These are phyloP conservation scores for Podospora pseudoanserina DNA, from an alignment of 495 filamentous ascomycete species.

Conservation along the genomic window DNA sequence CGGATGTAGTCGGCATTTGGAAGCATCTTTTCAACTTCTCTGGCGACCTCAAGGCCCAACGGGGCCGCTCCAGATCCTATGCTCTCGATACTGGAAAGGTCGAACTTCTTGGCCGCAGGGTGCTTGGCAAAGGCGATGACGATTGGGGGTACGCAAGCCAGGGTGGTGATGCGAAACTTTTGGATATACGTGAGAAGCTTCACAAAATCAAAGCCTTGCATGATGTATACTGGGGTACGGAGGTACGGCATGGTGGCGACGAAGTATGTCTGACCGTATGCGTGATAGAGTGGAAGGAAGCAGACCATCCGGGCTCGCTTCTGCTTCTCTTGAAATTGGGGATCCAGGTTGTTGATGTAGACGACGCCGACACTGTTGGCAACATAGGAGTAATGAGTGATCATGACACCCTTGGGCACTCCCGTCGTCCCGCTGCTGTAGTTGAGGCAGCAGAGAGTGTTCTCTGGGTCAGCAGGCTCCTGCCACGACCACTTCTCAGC, in stretches of 20 bases:
- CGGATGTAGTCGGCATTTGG: constrained; percentile 53
- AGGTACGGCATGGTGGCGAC: constrained; percentile 36
- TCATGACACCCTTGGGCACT: constrained; percentile 77
- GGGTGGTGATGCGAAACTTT: constrained; percentile 61
- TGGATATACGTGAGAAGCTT: constrained; percentile 66
- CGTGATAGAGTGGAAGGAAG: constrained; percentile 77
- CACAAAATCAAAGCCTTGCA: constrained; percentile 69
- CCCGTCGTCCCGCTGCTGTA: constrained; percentile 80
- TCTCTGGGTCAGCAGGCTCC: constrained; percentile 35
- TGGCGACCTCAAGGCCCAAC: constrained; percentile 57
- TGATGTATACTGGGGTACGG: constrained; percentile 59
- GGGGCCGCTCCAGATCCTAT: constrained; percentile 63
- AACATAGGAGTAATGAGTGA: constrained; percentile 69
- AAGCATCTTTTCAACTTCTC: constrained; percentile 57
- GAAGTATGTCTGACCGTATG: constrained; percentile 51
- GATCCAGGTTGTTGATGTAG: constrained; percentile 43
- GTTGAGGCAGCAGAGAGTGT: constrained; percentile 54
- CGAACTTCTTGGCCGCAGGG: constrained; percentile 60
- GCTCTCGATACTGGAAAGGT: constrained; percentile 60
- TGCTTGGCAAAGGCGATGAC: constrained; percentile 70
- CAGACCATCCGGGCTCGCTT: constrained; percentile 34
- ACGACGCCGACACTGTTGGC: constrained; percentile 60
- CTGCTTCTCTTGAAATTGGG: constrained; percentile 37
- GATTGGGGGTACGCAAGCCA: constrained; percentile 63
- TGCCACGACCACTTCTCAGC: constrained; percentile 44